These are phyloP conservation scores for Fraxinus sp. DNA, from an alignment of 305 asterid species.

Conservation along the genomic window DNA sequence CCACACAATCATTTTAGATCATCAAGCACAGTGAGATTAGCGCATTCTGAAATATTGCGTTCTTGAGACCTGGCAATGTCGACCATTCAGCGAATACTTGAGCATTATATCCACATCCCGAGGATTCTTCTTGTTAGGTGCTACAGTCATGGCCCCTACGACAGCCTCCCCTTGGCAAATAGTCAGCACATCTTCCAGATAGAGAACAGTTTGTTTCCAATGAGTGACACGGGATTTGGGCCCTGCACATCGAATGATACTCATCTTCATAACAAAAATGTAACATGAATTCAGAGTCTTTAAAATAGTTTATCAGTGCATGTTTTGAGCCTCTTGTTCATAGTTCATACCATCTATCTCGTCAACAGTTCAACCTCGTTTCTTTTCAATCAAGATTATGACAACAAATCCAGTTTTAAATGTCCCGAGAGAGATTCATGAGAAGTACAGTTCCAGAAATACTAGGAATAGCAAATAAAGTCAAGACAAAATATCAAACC, in stretches of 20 bases:
- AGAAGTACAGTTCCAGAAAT: background rate
- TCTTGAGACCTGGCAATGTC: slow-evolving; percentile 62
- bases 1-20: background rate
- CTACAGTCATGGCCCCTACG: slow-evolving; percentile 64
- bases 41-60: slow-evolving; percentile 78
- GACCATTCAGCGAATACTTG: slow-evolving; percentile 71
- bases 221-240: slow-evolving; percentile 88
- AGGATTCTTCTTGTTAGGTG: slow-evolving; percentile 87
- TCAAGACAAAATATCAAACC: slow-evolving; percentile 36
- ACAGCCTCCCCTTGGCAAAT: slow-evolving; percentile 81
- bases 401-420: background rate
- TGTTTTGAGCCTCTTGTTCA: background rate
- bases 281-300: background rate
- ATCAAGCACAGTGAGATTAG: slow-evolving; percentile 29
- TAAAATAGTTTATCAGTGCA: background rate
- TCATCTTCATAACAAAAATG: background rate
- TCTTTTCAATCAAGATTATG: background rate
- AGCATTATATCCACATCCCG: slow-evolving; percentile 84
- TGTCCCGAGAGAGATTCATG: background rate
- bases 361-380: background rate
- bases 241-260: slow-evolving; percentile 38
- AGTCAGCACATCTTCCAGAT: slow-evolving; percentile 84
- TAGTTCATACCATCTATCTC: background rate
- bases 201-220: slow-evolving; percentile 94
- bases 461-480: background rate